Evolutionary conservation across 1,139 yeast genomes (phyloP), one percentile per base, ranked within the genome.

Genomic region (Blastobotrys raffinosifermentans): DNA sequence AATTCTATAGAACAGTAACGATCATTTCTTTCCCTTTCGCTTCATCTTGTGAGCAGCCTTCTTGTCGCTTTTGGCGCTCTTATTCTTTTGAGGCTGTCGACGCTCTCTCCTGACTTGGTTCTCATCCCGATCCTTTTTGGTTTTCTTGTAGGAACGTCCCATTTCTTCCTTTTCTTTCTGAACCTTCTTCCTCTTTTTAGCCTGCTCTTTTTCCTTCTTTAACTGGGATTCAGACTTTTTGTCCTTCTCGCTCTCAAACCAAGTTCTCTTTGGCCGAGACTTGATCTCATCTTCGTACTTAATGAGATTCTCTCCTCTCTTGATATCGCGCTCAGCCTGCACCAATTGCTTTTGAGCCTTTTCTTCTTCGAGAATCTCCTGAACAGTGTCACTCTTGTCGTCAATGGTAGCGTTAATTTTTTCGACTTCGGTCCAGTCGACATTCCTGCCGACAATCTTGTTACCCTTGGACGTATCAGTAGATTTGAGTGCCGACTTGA

Each of bases 201-300:
- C 74, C 55, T 69, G 55, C 7, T 32, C 44, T 11, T 42, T 36
- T 14, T 45, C 45, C 26, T 38, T 45, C 34, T 38, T 37, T 17
- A 42, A 25, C 35, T 48, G 48, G 6, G 43, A 20, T 20, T 47
- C 50, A 8, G 47, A 43, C 51, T 74, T 77, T 67, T 81, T 82
- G 27, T 84, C 93, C 46, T 70, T 67, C 46, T 81, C 89, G 29
- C 75, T 66, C 60, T 85, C 93, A 63, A 91, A 91, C 99, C 99
- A 91, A 0, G 98, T 91, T 66, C 99, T 77, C 64, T 76, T 86
- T 21, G 98, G 98, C 55, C 97, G 74, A 2, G 95, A 68, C 49
- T 77, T 75, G 55, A 91, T 91, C 60, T 91, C 98, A 38, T 75
- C 75, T 47, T 76, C 77, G 54, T 84, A 87, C 54, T 75, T 82